Base-by-base conservation (phyloP, 371 early-diverging fungal genomes). In the Haplosporangium sp. region DNA sequence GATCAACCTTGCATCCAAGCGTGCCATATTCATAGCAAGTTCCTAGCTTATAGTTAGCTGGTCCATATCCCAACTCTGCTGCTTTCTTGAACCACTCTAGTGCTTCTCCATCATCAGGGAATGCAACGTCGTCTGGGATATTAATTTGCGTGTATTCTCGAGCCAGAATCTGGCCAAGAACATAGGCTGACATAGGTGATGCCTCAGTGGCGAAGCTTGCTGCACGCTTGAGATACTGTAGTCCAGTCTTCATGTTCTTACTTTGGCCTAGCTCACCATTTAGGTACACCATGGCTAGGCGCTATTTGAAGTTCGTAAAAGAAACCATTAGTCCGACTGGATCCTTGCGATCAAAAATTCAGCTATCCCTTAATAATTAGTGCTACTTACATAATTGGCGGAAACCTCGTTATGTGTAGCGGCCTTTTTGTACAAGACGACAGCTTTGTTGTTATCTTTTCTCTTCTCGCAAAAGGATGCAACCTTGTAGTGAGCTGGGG, bases 11-110 rank as follows among this genome's bases (percentile, higher is more conserved):
- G 42, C 93, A 91, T 17, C 85, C 87, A 2, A 96, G 87, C 38
- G 77, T 75, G 37, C 90, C 91, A 64, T 88, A 90, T 76, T 96
- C 96, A 74, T 94, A 95, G 69, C 95, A 95, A 74, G 90, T 92
- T 13, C 95, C 97, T 10, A 96, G 85, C 50, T 92, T 92, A 67
- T 89, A 92, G 19, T 89, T 85, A 27, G 94, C 95, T 2, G 92
- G 88, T 3, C 91, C 87, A 71, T 93, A 87, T 6, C 89, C 88
- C 13, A 90, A 67, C n/a, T 84, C 84, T 5, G 92, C 90, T 0
- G 92, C 89, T 58, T 87, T 83, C 35, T 76, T 60, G 61, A 84
- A 82, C 74, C 82, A 87, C 38, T 85, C 78, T 15, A 81, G 69
- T 0, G 88, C 87, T 58, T 83, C 84, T 27, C 72, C 64, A 35